A percentile compares a stretch with the other conserved stretches of the same genome.
These are phyloP conservation scores for Botrytis galanthina DNA, from an alignment of 2,329 filamentous ascomycete species.

Conservation along the genomic window DNA sequence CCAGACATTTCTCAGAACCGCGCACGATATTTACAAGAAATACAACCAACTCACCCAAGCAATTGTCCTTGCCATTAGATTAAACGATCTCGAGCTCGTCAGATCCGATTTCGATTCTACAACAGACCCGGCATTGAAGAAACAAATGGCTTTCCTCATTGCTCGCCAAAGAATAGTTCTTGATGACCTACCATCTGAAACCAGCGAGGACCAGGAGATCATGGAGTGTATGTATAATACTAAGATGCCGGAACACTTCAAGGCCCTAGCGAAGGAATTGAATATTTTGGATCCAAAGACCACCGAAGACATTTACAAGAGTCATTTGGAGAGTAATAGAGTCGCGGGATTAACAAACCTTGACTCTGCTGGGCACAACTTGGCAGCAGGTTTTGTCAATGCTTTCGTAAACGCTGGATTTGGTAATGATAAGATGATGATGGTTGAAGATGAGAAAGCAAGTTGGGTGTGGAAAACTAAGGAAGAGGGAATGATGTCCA, in stretches of 20 bases:
- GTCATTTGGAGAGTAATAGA: conserved; percentile 91
- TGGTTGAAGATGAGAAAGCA: conserved; percentile 82
- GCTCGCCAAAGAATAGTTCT: conserved; percentile 87
- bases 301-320: conserved; percentile 99
- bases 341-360: conserved; percentile 91
- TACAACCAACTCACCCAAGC: conserved; percentile 94
- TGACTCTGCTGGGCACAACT: conserved; percentile 92
- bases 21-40: conserved; percentile 88
- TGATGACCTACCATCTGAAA: conserved; percentile 62
- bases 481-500: conserved; percentile 95
- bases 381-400: conserved; percentile 95
- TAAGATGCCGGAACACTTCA: conserved; percentile 88
- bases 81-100: conserved; percentile 86
- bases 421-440: conserved; percentile 96
- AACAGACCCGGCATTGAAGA: conserved; percentile 77
- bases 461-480: conserved; percentile 99
- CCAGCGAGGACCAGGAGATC: conserved; percentile 70
- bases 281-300: conserved; percentile 97
- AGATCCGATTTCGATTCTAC: conserved; percentile 76
- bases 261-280: conserved; percentile 87
- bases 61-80: conserved; percentile 86
- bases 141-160: conserved; percentile 91
- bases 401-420: conserved; percentile 96
- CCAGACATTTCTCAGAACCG: conserved; percentile 87
- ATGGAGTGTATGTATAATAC: conserved; percentile 84